Evolutionary conservation across 768 basidiomycete genomes (phyloP).

Genomic region (Pisolithus marmoratus): DNA sequence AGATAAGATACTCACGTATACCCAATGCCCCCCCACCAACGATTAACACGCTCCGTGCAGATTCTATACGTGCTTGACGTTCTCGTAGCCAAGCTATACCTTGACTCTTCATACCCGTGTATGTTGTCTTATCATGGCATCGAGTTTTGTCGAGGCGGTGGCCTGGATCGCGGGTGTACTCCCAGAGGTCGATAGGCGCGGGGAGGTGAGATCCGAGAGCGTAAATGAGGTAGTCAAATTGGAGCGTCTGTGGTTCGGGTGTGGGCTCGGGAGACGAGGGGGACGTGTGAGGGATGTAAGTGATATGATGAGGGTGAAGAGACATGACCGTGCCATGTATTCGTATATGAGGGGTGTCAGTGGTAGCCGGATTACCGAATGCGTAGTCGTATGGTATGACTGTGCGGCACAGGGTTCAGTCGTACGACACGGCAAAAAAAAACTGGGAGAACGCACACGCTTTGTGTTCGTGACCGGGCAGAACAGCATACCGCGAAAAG

Average conservation of each 20-base stretch:
- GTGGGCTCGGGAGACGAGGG: not conserved
- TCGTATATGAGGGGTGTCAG: constrained; percentile 22
- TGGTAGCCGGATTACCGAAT: constrained; percentile 26
- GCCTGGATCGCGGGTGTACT: too few species aligned
- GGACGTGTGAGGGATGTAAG: constrained; percentile 8
- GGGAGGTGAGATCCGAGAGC: constrained; percentile 58
- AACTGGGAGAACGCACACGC: constrained; percentile 40
- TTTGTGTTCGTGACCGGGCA: constrained; percentile 60
- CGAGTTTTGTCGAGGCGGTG: not conserved
- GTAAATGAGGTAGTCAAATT: constrained; percentile 54
- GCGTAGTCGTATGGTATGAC: constrained; percentile 54
- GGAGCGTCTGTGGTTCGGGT: constrained; percentile 23
- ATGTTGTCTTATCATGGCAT: constrained; percentile 10
- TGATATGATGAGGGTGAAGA: constrained; percentile 35
- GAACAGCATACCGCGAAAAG: constrained; percentile 50
- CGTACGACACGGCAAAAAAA: not conserved
- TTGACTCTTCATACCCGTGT: constrained; percentile 42
- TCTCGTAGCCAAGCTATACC: constrained; percentile 45
- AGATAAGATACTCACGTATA: constrained; percentile 43
- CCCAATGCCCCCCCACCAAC: constrained; percentile 73
- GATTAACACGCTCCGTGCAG: constrained; percentile 48
- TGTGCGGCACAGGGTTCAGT: constrained; percentile 3
- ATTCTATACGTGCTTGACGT: constrained; percentile 44
- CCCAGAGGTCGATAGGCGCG: constrained; percentile 40
- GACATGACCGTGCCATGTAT: constrained; percentile 43